Base-by-base conservation (phyloP, 73 alveolate genomes). In the Uronychia binucleata region DNA sequence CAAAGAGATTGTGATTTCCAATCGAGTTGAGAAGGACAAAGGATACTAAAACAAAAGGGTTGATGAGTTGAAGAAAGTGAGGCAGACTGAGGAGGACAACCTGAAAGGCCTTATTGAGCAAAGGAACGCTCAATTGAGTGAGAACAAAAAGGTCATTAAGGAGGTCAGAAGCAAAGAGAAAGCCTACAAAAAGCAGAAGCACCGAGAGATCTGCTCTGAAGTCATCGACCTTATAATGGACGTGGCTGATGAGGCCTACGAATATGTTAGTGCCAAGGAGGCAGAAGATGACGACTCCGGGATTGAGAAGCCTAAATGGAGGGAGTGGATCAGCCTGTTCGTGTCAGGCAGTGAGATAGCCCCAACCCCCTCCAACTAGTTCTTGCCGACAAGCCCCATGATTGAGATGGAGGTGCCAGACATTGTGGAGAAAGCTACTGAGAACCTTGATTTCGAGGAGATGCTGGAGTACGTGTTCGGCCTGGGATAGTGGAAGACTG, bases 311-410 rank as follows among this genome's bases (percentile, higher is more conserved):
- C 88, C 98, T 34, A 94, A 84, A 46, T 94, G 98, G 98, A 86
- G 98, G 87, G 98, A 98, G 78, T 93, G 98, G 97, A 93, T 96
- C 87, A 88, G 93, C 33, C 75, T 92, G 67, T 98, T 98, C 86
- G 92, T 76, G 46, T 79, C 77, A 29, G 94, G 92, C 0, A 78
- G 33, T 31, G 14, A 25, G 32, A 28, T 67, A 13, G 82, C 90
- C 57, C 80, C 88, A 0, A 59, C 81, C n/a, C 85, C 91, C 28
- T 78, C 83, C 26, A 86, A 86, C 60, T 25, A 81, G 87, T 86
- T 81, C 84, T 80, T 88, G 74, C 82, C 78, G 8, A 81, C 46
- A 28, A 88, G 78, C 83, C 83, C 88, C 13, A 67, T 77, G 35
- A 81, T 84, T 30, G 86, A 91, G 30, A 59, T 88, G 35, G 86